These are phyloP conservation scores for Cutaneotrichosporon sp. DNA, from an alignment of 1,284 basidiomycete genomes.

Conservation along the genomic window DNA sequence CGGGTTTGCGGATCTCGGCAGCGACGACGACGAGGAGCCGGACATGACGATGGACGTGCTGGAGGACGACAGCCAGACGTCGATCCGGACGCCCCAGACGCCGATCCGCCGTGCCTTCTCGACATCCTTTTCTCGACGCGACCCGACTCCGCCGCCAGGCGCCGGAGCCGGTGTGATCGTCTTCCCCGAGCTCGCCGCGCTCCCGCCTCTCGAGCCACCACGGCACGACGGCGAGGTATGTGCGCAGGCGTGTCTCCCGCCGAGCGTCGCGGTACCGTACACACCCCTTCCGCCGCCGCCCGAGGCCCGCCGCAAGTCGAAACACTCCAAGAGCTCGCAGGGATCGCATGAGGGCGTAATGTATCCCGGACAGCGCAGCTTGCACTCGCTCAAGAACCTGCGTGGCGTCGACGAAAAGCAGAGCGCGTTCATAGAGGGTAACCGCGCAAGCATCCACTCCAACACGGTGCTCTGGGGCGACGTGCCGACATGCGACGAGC, in stretches of 20 bases:
- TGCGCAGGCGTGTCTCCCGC: slow-evolving; percentile 15
- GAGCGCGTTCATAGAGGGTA: neutral
- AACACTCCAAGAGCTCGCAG: neutral
- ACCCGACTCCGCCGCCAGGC: neutral
- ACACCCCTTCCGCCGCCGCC: slow-evolving; percentile 11
- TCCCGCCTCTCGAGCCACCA: slow-evolving; percentile 9
- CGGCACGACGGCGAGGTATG: slow-evolving; percentile 16
- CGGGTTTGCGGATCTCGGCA: slow-evolving; percentile 5
- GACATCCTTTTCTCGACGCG: slow-evolving; percentile 2
- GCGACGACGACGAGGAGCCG: slow-evolving; percentile 7
- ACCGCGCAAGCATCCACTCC: neutral
- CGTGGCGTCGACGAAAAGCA: slow-evolving; percentile 4
- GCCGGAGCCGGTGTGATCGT: slow-evolving; percentile 19
- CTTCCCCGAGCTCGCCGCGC: slow-evolving; percentile 20
- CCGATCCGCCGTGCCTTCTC: slow-evolving; percentile 13
- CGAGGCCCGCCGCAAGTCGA: neutral
- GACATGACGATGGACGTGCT: neutral
- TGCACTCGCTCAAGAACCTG: slow-evolving; percentile 6
- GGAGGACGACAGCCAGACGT: slow-evolving; percentile 8
- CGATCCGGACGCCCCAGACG: slow-evolving; percentile 3
- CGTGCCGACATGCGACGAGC: slow-evolving; percentile 13
- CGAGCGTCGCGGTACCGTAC: slow-evolving; percentile 15
- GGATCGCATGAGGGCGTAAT: neutral
- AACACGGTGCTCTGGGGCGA: slow-evolving; percentile 9
- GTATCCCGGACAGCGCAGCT: neutral